Base-by-base conservation (phyloP, 2,329 filamentous ascomycete genomes). In the Amesomyces nigricolor region DNA sequence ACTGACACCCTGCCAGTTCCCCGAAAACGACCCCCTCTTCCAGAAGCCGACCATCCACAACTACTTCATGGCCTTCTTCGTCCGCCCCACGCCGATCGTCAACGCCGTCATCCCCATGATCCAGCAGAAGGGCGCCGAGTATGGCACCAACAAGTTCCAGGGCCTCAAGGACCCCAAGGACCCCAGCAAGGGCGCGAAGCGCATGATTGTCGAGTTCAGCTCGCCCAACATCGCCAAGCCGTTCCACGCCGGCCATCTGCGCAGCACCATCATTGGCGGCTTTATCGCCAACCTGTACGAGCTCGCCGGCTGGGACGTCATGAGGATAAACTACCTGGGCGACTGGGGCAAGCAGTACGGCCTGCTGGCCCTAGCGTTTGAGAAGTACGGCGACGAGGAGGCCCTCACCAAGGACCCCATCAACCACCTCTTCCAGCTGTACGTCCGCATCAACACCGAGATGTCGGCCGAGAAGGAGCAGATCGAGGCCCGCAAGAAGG, bases 211-310 rank as follows among this genome's bases (percentile, higher is more conserved):
- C 64, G 89, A 94, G 66, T 94, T 92, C 71, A 90, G 86, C 7
- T 91, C 87, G 7, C 89, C 89, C 49, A 94, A 94, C 69, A 91
- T 94, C 57, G 89, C 89, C 45, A 92, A 92, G 72, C 88, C 87
- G 22, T 91, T 91, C 75, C 87, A 90, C 67, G 87, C 87, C 39
- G 86, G 87, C 11, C 87, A 91, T 70, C 74, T 91, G 64, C 79
- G 88, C 65, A 87, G 83, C 63, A 91, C 87, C 38, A 90, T 91
- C 66, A 90, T 91, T 58, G 87, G 87, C 47, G 86, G 86, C 39
- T 91, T 90, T 72, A 75, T 91, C 40, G 75, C 85, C 19, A 89
- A 89, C 67, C 72, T 90, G 16, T 87, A 89, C 68, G 78, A 86
- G 64, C 75, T 74, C 32, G 83, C 83, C 35, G 88, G 87, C 48